phyloP scores from a whole-genome alignment of 805 yeast species.

The Millerago galiae region DNA sequence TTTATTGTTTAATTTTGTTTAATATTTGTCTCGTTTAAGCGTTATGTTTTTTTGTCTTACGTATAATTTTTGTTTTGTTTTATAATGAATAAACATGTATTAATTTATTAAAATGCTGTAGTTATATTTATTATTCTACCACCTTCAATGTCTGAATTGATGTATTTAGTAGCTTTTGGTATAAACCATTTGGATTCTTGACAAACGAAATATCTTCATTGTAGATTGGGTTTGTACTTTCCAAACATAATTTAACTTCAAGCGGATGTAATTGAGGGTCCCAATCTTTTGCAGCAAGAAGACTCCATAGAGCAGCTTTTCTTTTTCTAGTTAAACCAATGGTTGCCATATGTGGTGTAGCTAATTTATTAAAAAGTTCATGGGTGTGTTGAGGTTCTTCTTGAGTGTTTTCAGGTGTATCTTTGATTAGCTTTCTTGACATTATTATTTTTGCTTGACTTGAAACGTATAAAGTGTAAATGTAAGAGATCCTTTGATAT shows the following conservation, averaged over 20 bases:
- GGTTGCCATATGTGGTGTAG: conserved; percentile 30
- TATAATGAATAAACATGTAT: too few relatives aligned
- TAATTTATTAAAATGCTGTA: too few relatives aligned
- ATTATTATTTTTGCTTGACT: conserved; percentile 29
- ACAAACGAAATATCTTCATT: conserved; percentile 14
- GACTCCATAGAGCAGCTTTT: conserved; percentile 71
- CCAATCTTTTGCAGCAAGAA: conserved; percentile 74
- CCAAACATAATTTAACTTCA: conserved; percentile 27
- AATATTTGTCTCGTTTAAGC: background rate
- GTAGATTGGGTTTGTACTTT: conserved; percentile 26
- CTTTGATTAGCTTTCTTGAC: conserved; percentile 21
- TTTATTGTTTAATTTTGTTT: background rate
- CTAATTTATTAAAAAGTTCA: conserved; percentile 29
- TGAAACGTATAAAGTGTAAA: conserved; percentile 39
- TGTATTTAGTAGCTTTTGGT: conserved; percentile 3
- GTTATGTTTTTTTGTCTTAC: too few relatives aligned
- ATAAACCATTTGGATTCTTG: conserved; percentile 18
- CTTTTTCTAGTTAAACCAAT: conserved; percentile 57
- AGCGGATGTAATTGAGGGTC: conserved; percentile 25
- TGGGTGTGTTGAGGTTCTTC: conserved; percentile 5
- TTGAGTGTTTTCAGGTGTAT: conserved; percentile 6
- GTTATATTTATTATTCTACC: too few relatives aligned
- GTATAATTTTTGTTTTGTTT: too few relatives aligned
- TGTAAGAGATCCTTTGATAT: conserved; percentile 48
- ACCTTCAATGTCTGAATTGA: background rate